These are phyloP conservation scores for Coniferiporia weirii DNA, from an alignment of 1,284 basidiomycete species.

Conservation along the genomic window DNA sequence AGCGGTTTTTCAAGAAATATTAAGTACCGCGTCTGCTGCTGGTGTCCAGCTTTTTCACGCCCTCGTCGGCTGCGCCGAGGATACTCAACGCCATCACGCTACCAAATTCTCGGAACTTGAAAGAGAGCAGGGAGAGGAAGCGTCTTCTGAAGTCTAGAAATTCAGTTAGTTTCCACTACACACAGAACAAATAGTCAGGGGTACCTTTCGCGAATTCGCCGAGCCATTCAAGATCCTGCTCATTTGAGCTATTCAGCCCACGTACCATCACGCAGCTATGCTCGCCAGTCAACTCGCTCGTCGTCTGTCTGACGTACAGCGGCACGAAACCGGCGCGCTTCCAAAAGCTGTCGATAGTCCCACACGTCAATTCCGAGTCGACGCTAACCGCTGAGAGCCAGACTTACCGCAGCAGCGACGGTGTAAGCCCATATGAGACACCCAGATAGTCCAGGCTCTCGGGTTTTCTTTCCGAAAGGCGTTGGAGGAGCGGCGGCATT, in stretches of 20 bases:
- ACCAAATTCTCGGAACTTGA: constrained; percentile 91
- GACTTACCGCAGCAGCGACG: constrained; percentile 71
- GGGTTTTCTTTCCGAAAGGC: constrained; percentile 86
- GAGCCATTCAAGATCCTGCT: constrained; percentile 73
- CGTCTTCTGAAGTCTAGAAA: constrained; percentile 82
- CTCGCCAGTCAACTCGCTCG: constrained; percentile 95
- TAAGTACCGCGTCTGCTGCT: constrained; percentile 40
- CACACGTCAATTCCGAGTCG: too few relatives aligned
- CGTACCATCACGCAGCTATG: constrained; percentile 93
- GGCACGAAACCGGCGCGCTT: constrained; percentile 90
- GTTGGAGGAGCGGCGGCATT: constrained; percentile 93
- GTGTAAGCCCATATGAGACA: constrained; percentile 93
- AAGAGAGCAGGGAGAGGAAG: constrained; percentile 87
- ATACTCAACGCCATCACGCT: constrained; percentile 84
- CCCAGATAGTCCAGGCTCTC: constrained; percentile 93
- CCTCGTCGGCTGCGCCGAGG: constrained; percentile 77
- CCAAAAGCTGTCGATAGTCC: constrained; percentile 70
- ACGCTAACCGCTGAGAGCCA: too few relatives aligned
- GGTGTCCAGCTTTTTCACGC: constrained; percentile 42
- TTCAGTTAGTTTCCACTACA: neutral
- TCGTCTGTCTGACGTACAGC: constrained; percentile 89
- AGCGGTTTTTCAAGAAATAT: neutral
- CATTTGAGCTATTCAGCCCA: constrained; percentile 66
- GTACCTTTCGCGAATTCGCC: constrained; percentile 85
- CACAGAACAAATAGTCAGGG: too few relatives aligned